phyloP scores from a whole-genome alignment of 108 stramenopile genomes.

The Fragilaria crotonensis region DNA sequence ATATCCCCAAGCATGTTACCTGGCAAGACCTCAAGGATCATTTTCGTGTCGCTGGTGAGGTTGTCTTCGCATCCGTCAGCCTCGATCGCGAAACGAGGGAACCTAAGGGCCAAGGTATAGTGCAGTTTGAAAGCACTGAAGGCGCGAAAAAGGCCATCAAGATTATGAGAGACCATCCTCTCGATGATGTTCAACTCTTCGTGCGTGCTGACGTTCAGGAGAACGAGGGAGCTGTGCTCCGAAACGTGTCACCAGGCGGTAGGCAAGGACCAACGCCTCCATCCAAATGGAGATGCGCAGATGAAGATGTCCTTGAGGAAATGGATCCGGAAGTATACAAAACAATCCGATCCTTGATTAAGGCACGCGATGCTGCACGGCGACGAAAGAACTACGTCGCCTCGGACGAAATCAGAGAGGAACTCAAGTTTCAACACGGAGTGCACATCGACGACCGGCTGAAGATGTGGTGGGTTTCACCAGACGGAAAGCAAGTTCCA shows the following conservation, averaged over 20 bases:
- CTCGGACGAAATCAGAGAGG: conserved; percentile 62
- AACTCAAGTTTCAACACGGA: conserved; percentile 46
- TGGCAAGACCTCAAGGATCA: conserved; percentile 86
- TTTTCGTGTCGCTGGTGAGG: conserved; percentile 60
- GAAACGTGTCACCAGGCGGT: background rate
- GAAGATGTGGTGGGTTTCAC: conserved; percentile 77
- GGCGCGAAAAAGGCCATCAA: conserved; percentile 62
- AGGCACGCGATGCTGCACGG: conserved; percentile 59
- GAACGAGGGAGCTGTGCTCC: conserved; percentile 8
- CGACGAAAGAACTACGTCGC: conserved; percentile 47
- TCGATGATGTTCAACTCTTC: conserved; percentile 54
- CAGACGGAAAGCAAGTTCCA: conserved; percentile 54
- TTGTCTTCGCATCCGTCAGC: conserved; percentile 77
- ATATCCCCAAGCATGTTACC: conserved; percentile 45
- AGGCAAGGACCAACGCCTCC: conserved; percentile 25
- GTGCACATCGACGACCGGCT: conserved; percentile 75
- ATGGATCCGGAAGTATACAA: conserved; percentile 33
- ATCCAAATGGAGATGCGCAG: conserved; percentile 68
- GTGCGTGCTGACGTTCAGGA: conserved; percentile 81
- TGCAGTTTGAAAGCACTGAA: conserved; percentile 70
- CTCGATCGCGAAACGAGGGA: conserved; percentile 49
- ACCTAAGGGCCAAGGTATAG: conserved; percentile 73
- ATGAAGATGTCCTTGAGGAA: conserved; percentile 44
- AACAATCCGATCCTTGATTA: conserved; percentile 37
- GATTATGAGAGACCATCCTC: conserved; percentile 68